These are phyloP conservation scores for Phytophthora tubulina DNA, from an alignment of 352 stramenopile species.

Conservation along the genomic window DNA sequence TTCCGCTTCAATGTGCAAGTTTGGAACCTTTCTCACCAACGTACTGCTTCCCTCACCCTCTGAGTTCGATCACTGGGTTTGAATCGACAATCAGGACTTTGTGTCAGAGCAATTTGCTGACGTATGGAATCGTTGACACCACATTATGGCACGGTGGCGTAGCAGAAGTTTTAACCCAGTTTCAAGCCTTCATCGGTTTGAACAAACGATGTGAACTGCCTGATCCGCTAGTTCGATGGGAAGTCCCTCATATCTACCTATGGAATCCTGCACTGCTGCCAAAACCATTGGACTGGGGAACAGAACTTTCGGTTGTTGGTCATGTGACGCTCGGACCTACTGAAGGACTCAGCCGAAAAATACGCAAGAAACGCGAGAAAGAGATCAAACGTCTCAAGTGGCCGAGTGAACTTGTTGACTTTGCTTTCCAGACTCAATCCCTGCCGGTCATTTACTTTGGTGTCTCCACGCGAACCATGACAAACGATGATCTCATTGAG, in stretches of 20 bases:
- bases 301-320: slow-evolving; percentile 49
- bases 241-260: slow-evolving; percentile 60
- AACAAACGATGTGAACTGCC: slow-evolving; percentile 35
- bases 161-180: slow-evolving; percentile 49
- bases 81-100: slow-evolving; percentile 43
- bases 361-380: slow-evolving; percentile 27
- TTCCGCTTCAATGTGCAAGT: slow-evolving; percentile 58
- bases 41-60: slow-evolving; percentile 51
- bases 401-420: slow-evolving; percentile 14
- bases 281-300: slow-evolving; percentile 58
- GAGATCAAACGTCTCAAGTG: slow-evolving; percentile 32
- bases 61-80: slow-evolving; percentile 36
- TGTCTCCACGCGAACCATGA: slow-evolving; percentile 46
- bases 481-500: slow-evolving; percentile 36
- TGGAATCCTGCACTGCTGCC: slow-evolving; percentile 51
- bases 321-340: slow-evolving; percentile 36
- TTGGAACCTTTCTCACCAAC: slow-evolving; percentile 53
- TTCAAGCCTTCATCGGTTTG: slow-evolving; percentile 53
- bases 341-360: slow-evolving; percentile 30
- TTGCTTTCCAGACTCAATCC: slow-evolving; percentile 33
- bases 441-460: slow-evolving; percentile 59
- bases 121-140: slow-evolving; percentile 41
- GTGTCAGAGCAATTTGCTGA: slow-evolving; percentile 49
- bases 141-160: slow-evolving; percentile 45
- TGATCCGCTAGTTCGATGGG: slow-evolving; percentile 44